phyloP scores from a whole-genome alignment of 2,329 filamentous ascomycete species.

The Verticillium albo-atrum region DNA sequence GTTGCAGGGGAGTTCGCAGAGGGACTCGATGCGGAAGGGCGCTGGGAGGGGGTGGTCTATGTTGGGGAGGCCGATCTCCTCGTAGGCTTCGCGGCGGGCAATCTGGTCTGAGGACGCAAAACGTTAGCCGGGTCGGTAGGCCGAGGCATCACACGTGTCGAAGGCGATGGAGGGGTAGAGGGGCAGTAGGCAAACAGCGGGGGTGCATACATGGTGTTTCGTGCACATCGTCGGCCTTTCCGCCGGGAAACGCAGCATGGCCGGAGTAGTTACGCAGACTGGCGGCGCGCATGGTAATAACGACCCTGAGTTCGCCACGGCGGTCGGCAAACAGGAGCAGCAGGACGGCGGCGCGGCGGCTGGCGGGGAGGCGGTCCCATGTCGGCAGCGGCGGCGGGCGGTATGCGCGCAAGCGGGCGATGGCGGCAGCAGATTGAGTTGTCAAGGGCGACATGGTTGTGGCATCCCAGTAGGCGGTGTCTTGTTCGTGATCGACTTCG shows the following conservation, averaged over 20 bases:
- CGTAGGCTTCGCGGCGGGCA: slow-evolving; percentile 82
- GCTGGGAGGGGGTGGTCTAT: slow-evolving; percentile 63
- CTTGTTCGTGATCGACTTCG: slow-evolving; percentile 24
- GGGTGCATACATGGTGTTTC: slow-evolving; percentile 53
- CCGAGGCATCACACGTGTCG: no score
- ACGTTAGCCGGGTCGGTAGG: not conserved
- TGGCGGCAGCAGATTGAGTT: slow-evolving; percentile 48
- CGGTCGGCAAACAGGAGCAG: slow-evolving; percentile 84
- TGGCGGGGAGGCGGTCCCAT: slow-evolving; percentile 58
- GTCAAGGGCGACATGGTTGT: slow-evolving; percentile 54
- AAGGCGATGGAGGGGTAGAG: not conserved
- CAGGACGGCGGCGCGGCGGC: slow-evolving; percentile 78
- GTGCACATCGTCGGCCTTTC: slow-evolving; percentile 56
- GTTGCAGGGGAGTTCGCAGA: slow-evolving; percentile 77
- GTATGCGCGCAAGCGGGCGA: slow-evolving; percentile 58
- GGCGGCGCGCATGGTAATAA: slow-evolving; percentile 64
- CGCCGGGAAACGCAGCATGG: slow-evolving; percentile 82
- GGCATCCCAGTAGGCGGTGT: slow-evolving; percentile 53
- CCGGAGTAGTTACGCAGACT: slow-evolving; percentile 68
- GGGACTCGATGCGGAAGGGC: slow-evolving; percentile 80
- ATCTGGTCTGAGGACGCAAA: slow-evolving; percentile 61
- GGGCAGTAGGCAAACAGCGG: not conserved
- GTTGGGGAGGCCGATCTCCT: slow-evolving; percentile 86
- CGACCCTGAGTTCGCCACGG: slow-evolving; percentile 69
- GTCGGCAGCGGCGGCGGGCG: slow-evolving; percentile 55